Conservation (phyloP, 805 yeast genomes). For the Nakazawaea molendinolei region DNA sequence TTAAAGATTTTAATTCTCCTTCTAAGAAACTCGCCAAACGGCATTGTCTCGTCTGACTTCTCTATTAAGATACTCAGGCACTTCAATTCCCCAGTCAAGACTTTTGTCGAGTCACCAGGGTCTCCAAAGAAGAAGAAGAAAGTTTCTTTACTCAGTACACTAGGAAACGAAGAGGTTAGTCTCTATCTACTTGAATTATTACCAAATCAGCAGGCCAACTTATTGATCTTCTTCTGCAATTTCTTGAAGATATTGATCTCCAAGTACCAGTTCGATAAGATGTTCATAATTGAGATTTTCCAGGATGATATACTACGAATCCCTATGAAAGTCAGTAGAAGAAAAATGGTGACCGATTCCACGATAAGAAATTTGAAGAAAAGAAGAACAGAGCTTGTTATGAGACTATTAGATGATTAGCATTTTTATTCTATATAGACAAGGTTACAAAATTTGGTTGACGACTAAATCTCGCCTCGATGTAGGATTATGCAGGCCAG, state of each 20-base stretch:
- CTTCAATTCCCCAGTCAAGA: conserved; percentile 15
- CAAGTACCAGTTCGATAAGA: conserved; percentile 14
- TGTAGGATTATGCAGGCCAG: no score
- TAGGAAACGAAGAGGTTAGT: conserved; percentile 19
- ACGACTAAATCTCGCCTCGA: no score
- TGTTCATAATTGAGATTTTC: conserved; percentile 22
- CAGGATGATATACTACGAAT: conserved; percentile 24
- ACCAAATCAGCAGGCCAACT: conserved; percentile 34
- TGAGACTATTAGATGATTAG: conserved; percentile 1
- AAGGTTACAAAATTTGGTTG: no score
- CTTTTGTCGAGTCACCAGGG: no score
- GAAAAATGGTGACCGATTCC: conserved; percentile 21
- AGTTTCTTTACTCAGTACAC: no score
- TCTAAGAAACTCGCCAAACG: conserved; percentile 30
- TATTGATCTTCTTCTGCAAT: conserved; percentile 31
- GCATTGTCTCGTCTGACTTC: conserved; percentile 30
- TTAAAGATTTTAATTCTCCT: conserved; percentile 22
- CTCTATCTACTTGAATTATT: conserved; percentile 30
- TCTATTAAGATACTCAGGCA: conserved; percentile 14
- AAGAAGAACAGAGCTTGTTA: conserved; percentile 24
- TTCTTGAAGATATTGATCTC: conserved; percentile 23
- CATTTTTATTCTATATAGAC: not conserved
- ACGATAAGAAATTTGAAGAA: conserved; percentile 21
- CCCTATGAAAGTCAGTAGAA: conserved; percentile 18
- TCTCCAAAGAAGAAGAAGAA: no score